phyloP scores from a whole-genome alignment of 176 grass and related monocot species.

The Secale cereale region DNA sequence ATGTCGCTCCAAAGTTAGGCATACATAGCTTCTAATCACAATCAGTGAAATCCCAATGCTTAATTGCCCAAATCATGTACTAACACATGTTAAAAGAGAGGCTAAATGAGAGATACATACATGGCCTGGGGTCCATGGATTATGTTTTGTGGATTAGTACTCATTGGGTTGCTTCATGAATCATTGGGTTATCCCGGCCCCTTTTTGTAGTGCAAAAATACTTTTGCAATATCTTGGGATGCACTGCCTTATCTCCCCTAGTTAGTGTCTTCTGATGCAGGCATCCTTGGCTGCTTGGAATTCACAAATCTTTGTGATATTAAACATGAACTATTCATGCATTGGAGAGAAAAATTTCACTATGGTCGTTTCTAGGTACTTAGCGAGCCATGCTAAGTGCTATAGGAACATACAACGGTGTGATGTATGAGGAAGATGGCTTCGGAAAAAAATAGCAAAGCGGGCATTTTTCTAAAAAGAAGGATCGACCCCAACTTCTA shows the following conservation, averaged over 20 bases:
- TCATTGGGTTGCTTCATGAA: background rate
- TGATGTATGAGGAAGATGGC: too few species aligned
- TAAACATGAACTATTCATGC: background rate
- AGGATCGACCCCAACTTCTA: too few species aligned
- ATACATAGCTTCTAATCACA: background rate
- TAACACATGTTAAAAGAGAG: background rate
- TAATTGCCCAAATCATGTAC: background rate
- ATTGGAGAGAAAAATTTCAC: too few species aligned
- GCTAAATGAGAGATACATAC: background rate
- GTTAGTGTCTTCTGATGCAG: constrained; percentile 10
- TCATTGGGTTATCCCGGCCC: background rate
- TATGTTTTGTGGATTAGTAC: constrained; percentile 4
- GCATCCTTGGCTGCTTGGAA: background rate
- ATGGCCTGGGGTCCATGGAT: background rate
- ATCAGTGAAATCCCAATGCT: too few species aligned
- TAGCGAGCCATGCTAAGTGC: too few species aligned
- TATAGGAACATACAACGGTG: too few species aligned
- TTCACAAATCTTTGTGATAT: background rate
- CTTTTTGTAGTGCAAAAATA: background rate
- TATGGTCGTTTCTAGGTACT: background rate
- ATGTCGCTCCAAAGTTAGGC: background rate
- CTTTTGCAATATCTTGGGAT: background rate
- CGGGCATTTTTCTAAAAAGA: too few species aligned
- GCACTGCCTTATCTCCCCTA: constrained; percentile 1
- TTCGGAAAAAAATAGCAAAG: too few species aligned